These are phyloP conservation scores for Nannochloropsis gaditana DNA, from an alignment of 108 stramenopile genomes.

Conservation along the genomic window DNA sequence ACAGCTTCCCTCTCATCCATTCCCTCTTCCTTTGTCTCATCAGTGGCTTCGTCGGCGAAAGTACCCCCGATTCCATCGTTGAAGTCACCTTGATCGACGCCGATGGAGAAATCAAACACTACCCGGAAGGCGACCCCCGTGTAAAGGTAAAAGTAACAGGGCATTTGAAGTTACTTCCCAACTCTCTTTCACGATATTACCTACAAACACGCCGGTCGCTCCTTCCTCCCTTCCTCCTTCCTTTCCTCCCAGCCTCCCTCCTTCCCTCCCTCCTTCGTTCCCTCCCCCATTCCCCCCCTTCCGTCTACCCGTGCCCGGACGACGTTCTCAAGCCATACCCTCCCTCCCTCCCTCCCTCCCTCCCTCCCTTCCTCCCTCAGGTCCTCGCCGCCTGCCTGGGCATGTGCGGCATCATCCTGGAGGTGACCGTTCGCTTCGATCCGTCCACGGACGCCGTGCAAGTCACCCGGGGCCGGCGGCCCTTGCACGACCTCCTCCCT, in stretches of 20 bases:
- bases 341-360: too few relatives aligned
- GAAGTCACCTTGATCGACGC: slow-evolving; percentile 11
- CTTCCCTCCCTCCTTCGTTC: neutral
- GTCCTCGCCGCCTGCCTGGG: neutral
- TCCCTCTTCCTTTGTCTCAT: neutral
- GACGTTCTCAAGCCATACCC: neutral
- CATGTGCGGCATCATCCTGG: slow-evolving; percentile 1
- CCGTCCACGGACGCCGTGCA: neutral
- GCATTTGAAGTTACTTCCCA: too few relatives aligned
- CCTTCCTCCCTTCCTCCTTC: neutral
- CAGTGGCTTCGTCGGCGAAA: neutral
- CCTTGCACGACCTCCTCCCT: neutral
- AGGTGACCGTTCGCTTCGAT: neutral
- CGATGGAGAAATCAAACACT: neutral
- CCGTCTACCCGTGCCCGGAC: neutral
- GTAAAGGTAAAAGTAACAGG: slow-evolving; percentile 3
- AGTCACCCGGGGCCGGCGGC: neutral
- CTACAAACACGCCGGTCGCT: neutral
- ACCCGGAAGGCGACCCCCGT: neutral
- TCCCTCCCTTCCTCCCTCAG: too few relatives aligned
- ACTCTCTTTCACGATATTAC: neutral
- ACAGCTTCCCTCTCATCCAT: neutral
- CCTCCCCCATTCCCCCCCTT: neutral
- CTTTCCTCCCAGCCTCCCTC: neutral
- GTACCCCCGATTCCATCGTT: slow-evolving; percentile 10